phyloP scores from a whole-genome alignment of 1,139 yeast species.

The Sugiyamaella sp. region DNA sequence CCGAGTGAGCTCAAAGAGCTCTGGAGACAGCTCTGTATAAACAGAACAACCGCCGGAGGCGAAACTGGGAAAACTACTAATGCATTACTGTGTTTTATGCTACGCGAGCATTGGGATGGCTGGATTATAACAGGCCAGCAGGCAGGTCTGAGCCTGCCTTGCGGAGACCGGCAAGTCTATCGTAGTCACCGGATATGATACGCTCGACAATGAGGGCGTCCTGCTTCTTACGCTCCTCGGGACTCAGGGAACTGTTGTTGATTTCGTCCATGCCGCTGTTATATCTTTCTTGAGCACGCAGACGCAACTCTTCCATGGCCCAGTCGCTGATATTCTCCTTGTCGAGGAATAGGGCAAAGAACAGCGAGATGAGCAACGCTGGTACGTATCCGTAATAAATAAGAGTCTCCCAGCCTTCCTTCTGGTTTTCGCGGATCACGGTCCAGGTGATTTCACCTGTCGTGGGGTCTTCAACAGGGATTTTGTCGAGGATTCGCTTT shows the following conservation, averaged over 20 bases:
- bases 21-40: no score
- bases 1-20: no score
- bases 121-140: constrained; percentile 41
- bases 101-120: background rate
- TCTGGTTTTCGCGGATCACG: constrained; percentile 71
- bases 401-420: constrained; percentile 84
- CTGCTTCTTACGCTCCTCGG: constrained; percentile 64
- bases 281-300: constrained; percentile 73
- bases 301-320: constrained; percentile 82
- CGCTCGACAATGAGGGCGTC: constrained; percentile 82
- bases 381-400: constrained; percentile 75
- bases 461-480: constrained; percentile 77
- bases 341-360: constrained; percentile 52
- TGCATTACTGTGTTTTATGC: constrained; percentile 8
- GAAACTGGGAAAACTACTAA: background rate
- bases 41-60: background rate
- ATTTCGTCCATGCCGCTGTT: constrained; percentile 60
- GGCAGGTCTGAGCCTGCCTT: constrained; percentile 48
- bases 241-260: constrained; percentile 57
- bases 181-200: constrained; percentile 83
- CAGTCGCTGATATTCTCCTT: constrained; percentile 57
- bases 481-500: constrained; percentile 76
- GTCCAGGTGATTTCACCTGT: constrained; percentile 84
- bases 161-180: constrained; percentile 71
- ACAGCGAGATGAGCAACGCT: constrained; percentile 53